These are phyloP conservation scores for Pilasporangium apinafurcum DNA, from an alignment of 352 stramenopile species.

Conservation along the genomic window DNA sequence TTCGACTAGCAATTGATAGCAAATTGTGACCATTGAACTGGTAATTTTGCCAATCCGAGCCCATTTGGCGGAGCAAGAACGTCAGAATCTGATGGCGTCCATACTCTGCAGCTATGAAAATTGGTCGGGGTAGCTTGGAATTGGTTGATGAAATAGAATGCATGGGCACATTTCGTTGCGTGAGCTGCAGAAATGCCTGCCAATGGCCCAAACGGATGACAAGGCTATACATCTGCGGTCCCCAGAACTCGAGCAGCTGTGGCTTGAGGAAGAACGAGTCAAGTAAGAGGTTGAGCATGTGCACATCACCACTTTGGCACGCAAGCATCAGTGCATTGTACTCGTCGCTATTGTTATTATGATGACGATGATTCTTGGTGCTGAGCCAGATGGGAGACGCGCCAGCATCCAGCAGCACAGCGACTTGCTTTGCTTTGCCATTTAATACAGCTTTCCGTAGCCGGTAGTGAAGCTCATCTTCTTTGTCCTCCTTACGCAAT, in stretches of 20 bases:
- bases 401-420: slow-evolving; percentile 41
- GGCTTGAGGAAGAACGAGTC: slow-evolving; percentile 51
- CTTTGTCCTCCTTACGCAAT: slow-evolving; percentile 25
- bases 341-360: slow-evolving; percentile 12
- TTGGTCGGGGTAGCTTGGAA: slow-evolving; percentile 40
- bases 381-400: slow-evolving; percentile 52
- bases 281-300: slow-evolving; percentile 50
- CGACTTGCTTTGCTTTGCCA: slow-evolving; percentile 38
- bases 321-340: slow-evolving; percentile 61
- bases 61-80: slow-evolving; percentile 30
- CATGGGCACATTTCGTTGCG: slow-evolving; percentile 30
- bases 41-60: slow-evolving; percentile 27
- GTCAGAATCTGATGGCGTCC: slow-evolving; percentile 44
- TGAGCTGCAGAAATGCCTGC: slow-evolving; percentile 48
- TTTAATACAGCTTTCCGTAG: slow-evolving; percentile 50
- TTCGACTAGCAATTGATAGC: slow-evolving; percentile 50
- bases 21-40: slow-evolving; percentile 56
- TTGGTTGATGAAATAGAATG: slow-evolving; percentile 7
- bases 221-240: slow-evolving; percentile 59
- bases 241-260: slow-evolving; percentile 35
- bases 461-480: slow-evolving; percentile 25
- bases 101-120: slow-evolving; percentile 54
- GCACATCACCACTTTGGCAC: slow-evolving; percentile 36
- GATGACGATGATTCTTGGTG: slow-evolving; percentile 11
- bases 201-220: slow-evolving; percentile 56